Conservation (phyloP, 768 basidiomycete species). For the Boletus vinaceobasis region DNA sequence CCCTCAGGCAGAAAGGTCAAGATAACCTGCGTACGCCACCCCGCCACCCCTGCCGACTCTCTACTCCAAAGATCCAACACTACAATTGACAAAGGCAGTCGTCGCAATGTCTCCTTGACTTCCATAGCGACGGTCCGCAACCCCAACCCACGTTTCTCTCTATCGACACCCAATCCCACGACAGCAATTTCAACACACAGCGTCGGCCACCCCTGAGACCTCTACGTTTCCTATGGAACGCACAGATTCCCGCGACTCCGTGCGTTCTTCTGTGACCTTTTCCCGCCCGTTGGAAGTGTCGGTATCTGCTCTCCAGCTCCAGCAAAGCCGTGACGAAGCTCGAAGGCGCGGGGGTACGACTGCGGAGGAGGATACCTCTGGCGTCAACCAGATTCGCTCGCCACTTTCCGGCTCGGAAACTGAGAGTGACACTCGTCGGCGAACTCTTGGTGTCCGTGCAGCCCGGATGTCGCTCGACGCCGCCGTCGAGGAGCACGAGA, state of each 20-base stretch:
- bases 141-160: conserved; percentile 40
- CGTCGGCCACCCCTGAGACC: conserved; percentile 43
- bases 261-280: conserved; percentile 55
- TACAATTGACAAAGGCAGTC: conserved; percentile 25
- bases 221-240: conserved; percentile 36
- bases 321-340: conserved; percentile 39
- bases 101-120: conserved; percentile 43
- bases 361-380: conserved; percentile 22
- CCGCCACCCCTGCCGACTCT: conserved; percentile 56
- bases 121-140: conserved; percentile 47
- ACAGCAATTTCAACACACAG: conserved; percentile 64
- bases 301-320: conserved; percentile 54
- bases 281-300: conserved; percentile 59
- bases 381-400: conserved; percentile 25
- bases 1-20: conserved; percentile 37
- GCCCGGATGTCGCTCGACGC: conserved; percentile 48
- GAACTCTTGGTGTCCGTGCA: conserved; percentile 37
- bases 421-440: conserved; percentile 42
- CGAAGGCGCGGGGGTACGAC: conserved; percentile 33
- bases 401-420: conserved; percentile 48
- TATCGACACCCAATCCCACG: conserved; percentile 56
- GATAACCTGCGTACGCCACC: conserved; percentile 46
- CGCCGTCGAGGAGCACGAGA: conserved; percentile 26
- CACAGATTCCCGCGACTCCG: conserved; percentile 46
- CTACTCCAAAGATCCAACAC: conserved; percentile 26